Percentiles rank a stretch among this genome's conserved stretches.
Evolutionary conservation across 495 filamentous ascomycete species (phyloP).

Genomic region (Cercophora samala): DNA sequence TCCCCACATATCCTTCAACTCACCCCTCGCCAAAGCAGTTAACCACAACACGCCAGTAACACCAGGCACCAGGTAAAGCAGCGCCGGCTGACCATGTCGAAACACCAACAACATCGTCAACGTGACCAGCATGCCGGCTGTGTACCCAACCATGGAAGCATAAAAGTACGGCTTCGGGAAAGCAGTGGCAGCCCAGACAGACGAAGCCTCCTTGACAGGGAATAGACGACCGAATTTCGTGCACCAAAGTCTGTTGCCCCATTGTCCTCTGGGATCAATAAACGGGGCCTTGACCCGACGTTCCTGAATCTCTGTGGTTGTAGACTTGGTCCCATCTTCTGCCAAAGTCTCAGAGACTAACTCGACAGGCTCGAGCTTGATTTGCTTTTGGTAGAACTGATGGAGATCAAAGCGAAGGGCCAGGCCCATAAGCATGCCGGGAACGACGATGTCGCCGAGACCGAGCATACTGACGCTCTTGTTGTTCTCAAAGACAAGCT

Average conservation of each 20-base stretch:
- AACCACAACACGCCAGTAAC: constrained; percentile 74
- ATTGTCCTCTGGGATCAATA: constrained; percentile 59
- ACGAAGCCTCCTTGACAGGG: constrained; percentile 41
- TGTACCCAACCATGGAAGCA: constrained; percentile 73
- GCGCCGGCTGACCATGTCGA: constrained; percentile 81
- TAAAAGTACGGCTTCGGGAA: constrained; percentile 91
- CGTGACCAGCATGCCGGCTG: constrained; percentile 74
- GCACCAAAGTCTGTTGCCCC: constrained; percentile 87
- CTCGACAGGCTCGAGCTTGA: constrained; percentile 36
- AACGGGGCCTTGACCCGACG: constrained; percentile 55
- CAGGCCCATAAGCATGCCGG: constrained; percentile 84
- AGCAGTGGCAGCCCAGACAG: constrained; percentile 41
- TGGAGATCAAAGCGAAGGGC: constrained; percentile 89
- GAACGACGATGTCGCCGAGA: constrained; percentile 90
- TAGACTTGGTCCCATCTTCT: constrained; percentile 31
- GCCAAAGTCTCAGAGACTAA: constrained; percentile 29
- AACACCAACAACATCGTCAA: constrained; percentile 72
- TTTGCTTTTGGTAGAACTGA: constrained; percentile 63
- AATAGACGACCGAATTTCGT: constrained; percentile 30
- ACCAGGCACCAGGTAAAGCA: constrained; percentile 89
- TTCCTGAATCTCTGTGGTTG: constrained; percentile 30
- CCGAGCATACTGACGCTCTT: constrained; percentile 76
- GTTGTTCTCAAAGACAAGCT: constrained; percentile 79
- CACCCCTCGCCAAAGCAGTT: constrained; percentile 69
- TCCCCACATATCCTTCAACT: constrained; percentile 69